These are phyloP conservation scores for Trichophyton benhamiae DNA, from an alignment of 2,329 filamentous ascomycete species.

Conservation along the genomic window DNA sequence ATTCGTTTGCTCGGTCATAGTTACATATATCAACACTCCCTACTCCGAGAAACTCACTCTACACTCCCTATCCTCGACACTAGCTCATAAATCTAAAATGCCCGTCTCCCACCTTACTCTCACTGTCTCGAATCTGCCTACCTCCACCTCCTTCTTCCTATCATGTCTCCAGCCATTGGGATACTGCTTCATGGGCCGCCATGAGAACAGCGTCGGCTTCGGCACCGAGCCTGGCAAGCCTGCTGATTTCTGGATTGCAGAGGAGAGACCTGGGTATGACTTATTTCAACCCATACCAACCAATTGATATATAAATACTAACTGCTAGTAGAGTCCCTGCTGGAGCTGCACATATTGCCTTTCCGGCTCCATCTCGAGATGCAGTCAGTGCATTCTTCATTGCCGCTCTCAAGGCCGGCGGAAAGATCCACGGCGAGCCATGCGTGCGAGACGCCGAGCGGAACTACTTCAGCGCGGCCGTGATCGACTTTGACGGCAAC, in stretches of 20 bases:
- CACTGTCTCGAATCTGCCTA: slow-evolving; percentile 63
- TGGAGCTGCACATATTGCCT: slow-evolving; percentile 49
- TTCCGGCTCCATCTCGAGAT: slow-evolving; percentile 54
- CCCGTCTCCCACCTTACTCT: slow-evolving; percentile 51
- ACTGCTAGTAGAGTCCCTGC: slow-evolving; percentile 34
- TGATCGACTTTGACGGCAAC: slow-evolving; percentile 72
- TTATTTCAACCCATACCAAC: neutral
- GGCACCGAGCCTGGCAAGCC: slow-evolving; percentile 42
- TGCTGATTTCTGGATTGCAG: slow-evolving; percentile 52
- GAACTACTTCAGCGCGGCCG: slow-evolving; percentile 49
- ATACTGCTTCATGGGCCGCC: slow-evolving; percentile 55
- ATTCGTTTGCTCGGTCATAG: neutral
- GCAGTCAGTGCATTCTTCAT: slow-evolving; percentile 62
- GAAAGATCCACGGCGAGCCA: slow-evolving; percentile 46
- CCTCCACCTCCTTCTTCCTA: slow-evolving; percentile 73
- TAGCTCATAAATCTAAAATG: slow-evolving; percentile 31
- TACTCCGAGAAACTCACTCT: neutral
- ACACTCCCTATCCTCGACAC: neutral
- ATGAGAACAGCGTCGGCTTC: slow-evolving; percentile 50
- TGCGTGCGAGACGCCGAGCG: slow-evolving; percentile 41
- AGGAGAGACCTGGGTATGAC: slow-evolving; percentile 45
- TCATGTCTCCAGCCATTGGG: slow-evolving; percentile 66
- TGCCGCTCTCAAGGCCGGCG: slow-evolving; percentile 54
- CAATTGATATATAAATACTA: neutral
- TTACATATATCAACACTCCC: neutral